phyloP scores from a whole-genome alignment of 495 filamentous ascomycete genomes.

The Aspergillus ostianus region DNA sequence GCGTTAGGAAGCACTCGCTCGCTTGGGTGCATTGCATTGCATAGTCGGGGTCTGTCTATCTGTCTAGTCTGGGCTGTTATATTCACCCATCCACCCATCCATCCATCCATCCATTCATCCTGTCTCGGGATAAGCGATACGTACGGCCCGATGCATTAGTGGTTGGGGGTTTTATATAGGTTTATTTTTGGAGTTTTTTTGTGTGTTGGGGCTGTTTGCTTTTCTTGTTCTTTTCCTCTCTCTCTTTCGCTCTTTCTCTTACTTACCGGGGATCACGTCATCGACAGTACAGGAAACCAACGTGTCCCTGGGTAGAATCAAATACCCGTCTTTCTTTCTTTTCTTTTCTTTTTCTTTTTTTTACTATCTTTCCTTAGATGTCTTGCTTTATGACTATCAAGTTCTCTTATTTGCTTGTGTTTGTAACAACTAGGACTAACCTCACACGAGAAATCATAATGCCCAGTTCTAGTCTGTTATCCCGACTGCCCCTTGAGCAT shows the following conservation, averaged over 20 bases:
- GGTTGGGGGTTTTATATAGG: constrained; percentile 10
- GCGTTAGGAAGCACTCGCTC: constrained; percentile 9
- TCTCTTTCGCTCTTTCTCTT: neutral
- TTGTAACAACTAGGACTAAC: too few species aligned
- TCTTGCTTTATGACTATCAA: too few species aligned
- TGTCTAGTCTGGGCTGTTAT: constrained; percentile 12
- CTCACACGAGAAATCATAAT: too few species aligned
- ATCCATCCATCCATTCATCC: too few species aligned
- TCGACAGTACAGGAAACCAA: constrained; percentile 9
- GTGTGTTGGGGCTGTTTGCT: constrained; percentile 16
- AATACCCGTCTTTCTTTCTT: constrained; percentile 16
- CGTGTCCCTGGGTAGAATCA: constrained; percentile 7
- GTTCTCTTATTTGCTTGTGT: too few species aligned
- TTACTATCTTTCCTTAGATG: too few species aligned
- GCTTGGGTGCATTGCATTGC: constrained; percentile 24
- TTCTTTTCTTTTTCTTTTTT: neutral
- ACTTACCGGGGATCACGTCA: neutral
- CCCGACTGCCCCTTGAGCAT: too few species aligned
- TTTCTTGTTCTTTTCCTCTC: constrained; percentile 6
- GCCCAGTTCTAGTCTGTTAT: too few species aligned
- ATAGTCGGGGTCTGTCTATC: constrained; percentile 15
- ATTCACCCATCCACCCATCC: too few species aligned
- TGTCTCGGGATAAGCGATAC: neutral
- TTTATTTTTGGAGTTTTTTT: constrained; percentile 33
- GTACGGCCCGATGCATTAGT: constrained; percentile 28